Conservation (phyloP, 768 basidiomycete species). For the Pisolithus tinctorius region DNA sequence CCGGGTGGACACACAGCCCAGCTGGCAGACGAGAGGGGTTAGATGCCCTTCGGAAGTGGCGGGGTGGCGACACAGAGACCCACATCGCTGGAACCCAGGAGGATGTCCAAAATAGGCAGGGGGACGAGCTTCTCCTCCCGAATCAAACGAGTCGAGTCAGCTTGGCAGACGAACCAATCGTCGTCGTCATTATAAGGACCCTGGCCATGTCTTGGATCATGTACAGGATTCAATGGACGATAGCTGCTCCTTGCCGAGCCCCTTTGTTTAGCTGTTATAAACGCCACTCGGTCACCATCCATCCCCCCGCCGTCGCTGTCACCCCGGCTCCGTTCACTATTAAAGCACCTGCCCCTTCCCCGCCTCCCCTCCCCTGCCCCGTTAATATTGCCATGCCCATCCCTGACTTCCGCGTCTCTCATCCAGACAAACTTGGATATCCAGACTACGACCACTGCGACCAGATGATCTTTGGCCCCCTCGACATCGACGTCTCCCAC, state of each 20-base stretch:
- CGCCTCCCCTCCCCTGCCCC: constrained; percentile 19
- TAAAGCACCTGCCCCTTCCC: constrained; percentile 24
- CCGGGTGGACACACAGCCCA: neutral
- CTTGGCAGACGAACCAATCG: constrained; percentile 28
- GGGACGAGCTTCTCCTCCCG: constrained; percentile 7
- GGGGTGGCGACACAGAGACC: neutral
- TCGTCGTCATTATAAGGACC: too few species aligned
- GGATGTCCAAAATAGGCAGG: constrained; percentile 1
- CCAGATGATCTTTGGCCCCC: constrained; percentile 30
- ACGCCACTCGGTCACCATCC: constrained; percentile 21
- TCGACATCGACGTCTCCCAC: constrained; percentile 26
- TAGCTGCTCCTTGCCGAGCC: constrained; percentile 31
- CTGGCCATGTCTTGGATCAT: too few species aligned
- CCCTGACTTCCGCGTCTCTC: constrained; percentile 14
- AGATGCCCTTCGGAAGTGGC: neutral
- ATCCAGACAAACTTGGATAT: constrained; percentile 29
- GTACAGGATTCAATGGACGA: constrained; percentile 22
- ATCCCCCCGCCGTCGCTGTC: constrained; percentile 15
- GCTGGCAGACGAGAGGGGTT: neutral
- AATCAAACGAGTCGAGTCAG: constrained; percentile 38
- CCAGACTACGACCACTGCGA: constrained; percentile 34
- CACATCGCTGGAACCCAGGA: constrained; percentile 1
- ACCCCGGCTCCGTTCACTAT: constrained; percentile 29
- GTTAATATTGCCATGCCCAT: constrained; percentile 36
- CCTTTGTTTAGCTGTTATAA: constrained; percentile 28